phyloP scores from a whole-genome alignment of 441 rosid species.

The Raphanus hybrid region DNA sequence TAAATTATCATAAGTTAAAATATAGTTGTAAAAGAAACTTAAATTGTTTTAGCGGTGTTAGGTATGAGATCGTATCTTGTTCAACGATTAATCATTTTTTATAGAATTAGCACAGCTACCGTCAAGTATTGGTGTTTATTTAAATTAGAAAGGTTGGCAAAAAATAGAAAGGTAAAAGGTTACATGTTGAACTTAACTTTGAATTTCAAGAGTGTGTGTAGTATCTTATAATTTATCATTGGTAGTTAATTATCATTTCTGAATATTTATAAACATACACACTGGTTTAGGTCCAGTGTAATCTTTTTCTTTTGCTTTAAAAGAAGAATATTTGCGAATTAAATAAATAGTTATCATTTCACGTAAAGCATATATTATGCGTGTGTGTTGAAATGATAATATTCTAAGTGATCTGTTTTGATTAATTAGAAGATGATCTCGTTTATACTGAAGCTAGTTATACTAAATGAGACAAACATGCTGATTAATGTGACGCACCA shows the following conservation, averaged over 20 bases:
- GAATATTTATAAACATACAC: not conserved
- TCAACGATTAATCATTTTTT: not conserved
- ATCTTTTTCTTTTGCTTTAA: not conserved
- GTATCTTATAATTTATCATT: not conserved
- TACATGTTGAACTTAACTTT: constrained; percentile 7
- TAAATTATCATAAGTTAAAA: not conserved
- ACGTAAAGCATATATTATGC: constrained; percentile 34
- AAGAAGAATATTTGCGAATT: not conserved
- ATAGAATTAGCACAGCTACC: not conserved
- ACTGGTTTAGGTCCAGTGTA: not conserved
- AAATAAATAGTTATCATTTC: constrained; percentile 4
- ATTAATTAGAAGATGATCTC: constrained; percentile 17
- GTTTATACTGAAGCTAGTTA: constrained; percentile 24
- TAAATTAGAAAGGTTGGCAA: constrained; percentile 5
- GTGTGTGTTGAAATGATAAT: constrained; percentile 29
- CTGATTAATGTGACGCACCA: constrained; percentile 24
- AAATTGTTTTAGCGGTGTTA: not conserved
- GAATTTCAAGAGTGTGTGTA: constrained; percentile 7
- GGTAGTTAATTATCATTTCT: not conserved
- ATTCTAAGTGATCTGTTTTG: constrained; percentile 28
- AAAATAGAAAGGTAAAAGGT: not conserved
- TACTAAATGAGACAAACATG: constrained; percentile 17
- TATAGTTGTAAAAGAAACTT: too few relatives aligned
- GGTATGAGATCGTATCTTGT: constrained; percentile 10
- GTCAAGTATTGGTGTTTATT: not conserved